phyloP scores from a whole-genome alignment of 768 basidiomycete genomes.

The Ramaria rubella region DNA sequence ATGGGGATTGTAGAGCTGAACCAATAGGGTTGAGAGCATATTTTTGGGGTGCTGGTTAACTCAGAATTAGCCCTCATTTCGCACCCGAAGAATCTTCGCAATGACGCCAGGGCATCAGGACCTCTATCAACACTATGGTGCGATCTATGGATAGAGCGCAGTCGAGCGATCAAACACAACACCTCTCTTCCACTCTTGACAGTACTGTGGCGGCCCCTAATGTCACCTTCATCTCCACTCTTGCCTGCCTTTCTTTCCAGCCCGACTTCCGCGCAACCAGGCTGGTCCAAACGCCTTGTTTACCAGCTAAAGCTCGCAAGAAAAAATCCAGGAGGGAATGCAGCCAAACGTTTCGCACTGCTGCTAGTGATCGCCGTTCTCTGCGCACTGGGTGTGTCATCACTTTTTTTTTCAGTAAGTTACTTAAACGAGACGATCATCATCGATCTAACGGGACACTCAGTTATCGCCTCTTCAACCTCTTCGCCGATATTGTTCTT shows the following conservation, averaged over 20 bases:
- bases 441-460: not conserved
- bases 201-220: too few species aligned
- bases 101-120: too few species aligned
- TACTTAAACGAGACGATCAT: not conserved
- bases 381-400: not conserved
- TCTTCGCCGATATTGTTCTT: not conserved
- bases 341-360: not conserved
- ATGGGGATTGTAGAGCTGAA: too few species aligned
- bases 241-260: not conserved
- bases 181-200: too few species aligned
- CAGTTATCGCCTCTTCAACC: not conserved
- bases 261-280: not conserved
- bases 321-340: not conserved
- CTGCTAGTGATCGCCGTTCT: not conserved
- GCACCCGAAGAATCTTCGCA: too few species aligned
- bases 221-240: not conserved
- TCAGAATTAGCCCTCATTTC: too few species aligned
- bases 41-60: too few species aligned
- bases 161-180: too few species aligned
- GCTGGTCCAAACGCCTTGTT: not conserved
- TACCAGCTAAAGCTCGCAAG: not conserved
- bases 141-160: too few species aligned
- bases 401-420: not conserved
- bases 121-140: too few species aligned
- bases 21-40: too few species aligned